Base-by-base conservation (phyloP, 805 yeast species). In the Spencermartinsiella europaea region DNA sequence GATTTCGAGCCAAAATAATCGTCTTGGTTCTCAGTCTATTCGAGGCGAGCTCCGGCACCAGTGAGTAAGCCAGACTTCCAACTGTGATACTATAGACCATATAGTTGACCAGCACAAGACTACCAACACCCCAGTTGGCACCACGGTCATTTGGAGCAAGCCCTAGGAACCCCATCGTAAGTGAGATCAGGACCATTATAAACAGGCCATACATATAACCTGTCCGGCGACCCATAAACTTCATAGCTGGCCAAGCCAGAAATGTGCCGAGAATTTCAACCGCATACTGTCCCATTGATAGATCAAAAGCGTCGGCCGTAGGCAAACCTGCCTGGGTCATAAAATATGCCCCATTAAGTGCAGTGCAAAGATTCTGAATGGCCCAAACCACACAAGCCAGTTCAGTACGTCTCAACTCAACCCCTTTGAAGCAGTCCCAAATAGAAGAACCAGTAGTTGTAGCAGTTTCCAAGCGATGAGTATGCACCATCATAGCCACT, bases 381-480 rank as follows among this genome's bases (percentile, higher is more conserved):
- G 73, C 52, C 75, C 76, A 76, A 3, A 68, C 66, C 25, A 68
- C 37, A 31, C 71, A 59, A 4, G 78, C 69, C 38, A 76, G 62
- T 59, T 74, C 71, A 0, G 83, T 78, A 62, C 83, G 65, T 58
- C 81, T 65, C 4, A 65, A 53, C 57, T 74, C 69, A 3, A 54
- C 50, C 5, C 75, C 75, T 54, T 63, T 70, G 66, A 78, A 73
- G 50, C 79, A 75, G 46, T 75, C 79, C 27, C 46, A 19, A 21
- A 46, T 39, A n/a, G 37, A 45, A 15, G 51, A 63, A 54, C 44
- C 69, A 22, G 39, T n/a, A 10, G 42, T 34, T 14, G 39, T 25
- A 16, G 42, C 47, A 7, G 47, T 43, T 39, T 65, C 68, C 44
- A 62, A 51, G 31, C 69, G 65, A 37, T 69, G 59, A 12, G 79